phyloP scores from a whole-genome alignment of 163 green algal genomes.

The Chlamydomonas reinhardtii region DNA sequence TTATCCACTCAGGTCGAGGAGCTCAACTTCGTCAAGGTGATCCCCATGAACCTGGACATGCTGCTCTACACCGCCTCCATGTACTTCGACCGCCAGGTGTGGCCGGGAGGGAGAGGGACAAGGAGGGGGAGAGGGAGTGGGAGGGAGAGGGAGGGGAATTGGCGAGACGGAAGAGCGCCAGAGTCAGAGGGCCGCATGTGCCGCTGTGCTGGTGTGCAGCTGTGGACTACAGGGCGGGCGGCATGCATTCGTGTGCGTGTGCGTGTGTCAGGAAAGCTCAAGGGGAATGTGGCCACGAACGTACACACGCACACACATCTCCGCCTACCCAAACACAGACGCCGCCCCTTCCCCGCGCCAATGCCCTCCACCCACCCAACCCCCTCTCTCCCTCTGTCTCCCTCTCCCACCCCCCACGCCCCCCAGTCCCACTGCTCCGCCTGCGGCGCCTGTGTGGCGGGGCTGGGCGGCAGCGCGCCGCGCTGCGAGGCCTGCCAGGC shows the following conservation, averaged over 20 bases:
- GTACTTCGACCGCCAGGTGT: constrained; percentile 56
- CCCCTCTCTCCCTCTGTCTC: neutral
- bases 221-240: too few relatives aligned
- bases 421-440: constrained; percentile 16
- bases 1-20: constrained; percentile 37
- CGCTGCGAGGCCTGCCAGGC: constrained; percentile 54
- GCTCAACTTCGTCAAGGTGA: constrained; percentile 63
- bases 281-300: too few relatives aligned
- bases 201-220: too few relatives aligned
- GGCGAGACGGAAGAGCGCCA: too few relatives aligned
- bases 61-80: constrained; percentile 52
- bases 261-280: too few relatives aligned
- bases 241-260: too few relatives aligned
- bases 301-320: too few relatives aligned
- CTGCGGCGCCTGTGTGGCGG: constrained; percentile 37
- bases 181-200: neutral
- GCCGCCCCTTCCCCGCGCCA: too few relatives aligned
- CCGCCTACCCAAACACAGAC: too few relatives aligned
- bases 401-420: neutral
- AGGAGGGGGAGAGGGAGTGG: neutral
- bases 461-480: constrained; percentile 21
- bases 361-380: too few relatives aligned
- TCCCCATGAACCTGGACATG: constrained; percentile 56
- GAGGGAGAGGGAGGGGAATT: neutral
- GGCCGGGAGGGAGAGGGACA: neutral